These are phyloP conservation scores for Sarocladium brachiariae DNA, from an alignment of 2,329 filamentous ascomycete species.

Conservation along the genomic window DNA sequence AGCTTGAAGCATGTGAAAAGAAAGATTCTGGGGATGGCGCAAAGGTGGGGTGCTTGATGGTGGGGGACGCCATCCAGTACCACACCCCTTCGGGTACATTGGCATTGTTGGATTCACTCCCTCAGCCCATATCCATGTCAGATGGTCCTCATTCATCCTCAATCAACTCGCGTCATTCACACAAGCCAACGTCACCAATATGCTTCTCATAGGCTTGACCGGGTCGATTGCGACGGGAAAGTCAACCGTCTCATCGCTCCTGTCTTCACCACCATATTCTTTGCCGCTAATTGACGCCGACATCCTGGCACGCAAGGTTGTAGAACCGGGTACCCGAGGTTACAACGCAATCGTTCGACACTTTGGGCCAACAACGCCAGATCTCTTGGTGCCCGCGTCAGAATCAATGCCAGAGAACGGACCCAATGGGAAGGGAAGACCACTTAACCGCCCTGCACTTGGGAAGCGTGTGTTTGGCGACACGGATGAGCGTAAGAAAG, in stretches of 20 bases:
- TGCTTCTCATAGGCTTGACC: constrained; percentile 93
- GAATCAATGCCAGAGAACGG: constrained; percentile 47
- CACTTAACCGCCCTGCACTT: constrained; percentile 79
- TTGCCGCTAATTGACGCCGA: constrained; percentile 94
- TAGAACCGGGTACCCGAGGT: constrained; percentile 81
- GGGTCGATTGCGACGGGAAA: constrained; percentile 98
- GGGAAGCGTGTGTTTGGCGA: constrained; percentile 82
- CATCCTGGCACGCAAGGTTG: constrained; percentile 82
- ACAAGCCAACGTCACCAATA: constrained; percentile 28
- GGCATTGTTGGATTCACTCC: constrained; percentile 7
- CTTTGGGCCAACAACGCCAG: constrained; percentile 77
- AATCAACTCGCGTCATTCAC: background rate
- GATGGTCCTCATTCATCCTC: background rate
- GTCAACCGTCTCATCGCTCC: constrained; percentile 83
- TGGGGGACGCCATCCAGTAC: background rate
- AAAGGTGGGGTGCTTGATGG: constrained; percentile 3
- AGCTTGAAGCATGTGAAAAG: constrained; percentile 3
- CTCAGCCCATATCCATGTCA: background rate
- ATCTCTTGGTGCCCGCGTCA: constrained; percentile 63
- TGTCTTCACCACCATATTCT: constrained; percentile 72
- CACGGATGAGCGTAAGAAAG: constrained; percentile 59
- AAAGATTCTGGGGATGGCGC: constrained; percentile 4
- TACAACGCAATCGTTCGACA: constrained; percentile 77
- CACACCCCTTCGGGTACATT: background rate
- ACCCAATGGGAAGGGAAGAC: constrained; percentile 55